Evolutionary conservation across 2,329 filamentous ascomycete species (phyloP).

Genomic region (Aspergillus aculeatus): DNA sequence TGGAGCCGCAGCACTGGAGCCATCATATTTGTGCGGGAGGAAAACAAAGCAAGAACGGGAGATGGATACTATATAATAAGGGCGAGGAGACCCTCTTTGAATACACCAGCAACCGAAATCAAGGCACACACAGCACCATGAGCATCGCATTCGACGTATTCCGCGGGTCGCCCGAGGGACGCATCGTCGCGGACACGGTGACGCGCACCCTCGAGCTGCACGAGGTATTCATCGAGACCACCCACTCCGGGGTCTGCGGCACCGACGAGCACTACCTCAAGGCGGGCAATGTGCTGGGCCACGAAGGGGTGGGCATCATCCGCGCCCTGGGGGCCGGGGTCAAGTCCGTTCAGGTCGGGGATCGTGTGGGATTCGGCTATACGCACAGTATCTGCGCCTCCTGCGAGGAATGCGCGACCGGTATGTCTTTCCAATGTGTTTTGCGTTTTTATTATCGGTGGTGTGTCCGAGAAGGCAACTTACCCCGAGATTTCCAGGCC

Average conservation of each 20-base stretch:
- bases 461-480: background rate
- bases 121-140: background rate
- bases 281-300: constrained; percentile 42
- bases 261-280: constrained; percentile 22
- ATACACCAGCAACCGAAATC: no score
- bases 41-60: no score
- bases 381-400: constrained; percentile 26
- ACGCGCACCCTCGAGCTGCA: constrained; percentile 7
- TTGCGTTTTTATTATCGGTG: background rate
- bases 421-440: background rate
- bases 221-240: constrained; percentile 21
- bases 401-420: constrained; percentile 30
- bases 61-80: no score
- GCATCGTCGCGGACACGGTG: constrained; percentile 11
- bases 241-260: constrained; percentile 24
- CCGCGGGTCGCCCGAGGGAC: constrained; percentile 17
- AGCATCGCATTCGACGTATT: constrained; percentile 15
- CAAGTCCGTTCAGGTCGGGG: constrained; percentile 45
- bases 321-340: constrained; percentile 47
- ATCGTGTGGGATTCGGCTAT: constrained; percentile 35
- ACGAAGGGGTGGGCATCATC: constrained; percentile 55
- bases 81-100: no score
- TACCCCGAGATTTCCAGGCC: background rate
- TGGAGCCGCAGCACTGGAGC: no score
- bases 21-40: no score